phyloP scores from a whole-genome alignment of 352 stramenopile genomes.

The Pythium dissotocum region DNA sequence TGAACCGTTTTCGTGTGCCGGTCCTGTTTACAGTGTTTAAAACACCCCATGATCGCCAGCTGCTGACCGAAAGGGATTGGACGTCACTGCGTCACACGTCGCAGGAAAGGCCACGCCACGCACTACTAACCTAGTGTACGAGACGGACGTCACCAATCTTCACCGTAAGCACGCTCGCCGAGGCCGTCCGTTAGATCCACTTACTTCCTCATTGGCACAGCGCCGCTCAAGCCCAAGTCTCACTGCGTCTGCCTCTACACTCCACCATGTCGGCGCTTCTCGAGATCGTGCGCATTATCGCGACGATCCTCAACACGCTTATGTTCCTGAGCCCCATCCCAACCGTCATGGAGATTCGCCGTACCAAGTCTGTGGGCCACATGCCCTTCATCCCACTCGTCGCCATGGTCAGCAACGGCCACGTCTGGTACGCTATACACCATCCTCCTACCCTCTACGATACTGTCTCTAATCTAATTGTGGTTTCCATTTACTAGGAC shows the following conservation, averaged over 20 bases:
- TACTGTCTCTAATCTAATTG: not conserved
- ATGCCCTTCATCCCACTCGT: constrained; percentile 42
- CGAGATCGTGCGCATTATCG: constrained; percentile 13
- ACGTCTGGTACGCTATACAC: constrained; percentile 29
- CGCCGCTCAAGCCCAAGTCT: not conserved
- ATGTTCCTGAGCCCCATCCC: constrained; percentile 16
- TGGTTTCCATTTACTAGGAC: not conserved
- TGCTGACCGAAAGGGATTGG: not conserved
- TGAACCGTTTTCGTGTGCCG: not conserved
- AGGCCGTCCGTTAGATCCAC: too few species aligned
- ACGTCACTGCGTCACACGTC: not conserved
- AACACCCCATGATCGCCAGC: not conserved
- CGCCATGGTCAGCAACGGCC: constrained; percentile 47
- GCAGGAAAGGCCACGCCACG: not conserved
- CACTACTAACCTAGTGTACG: too few species aligned
- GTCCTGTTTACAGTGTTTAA: not conserved
- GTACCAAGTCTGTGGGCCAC: constrained; percentile 22
- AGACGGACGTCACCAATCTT: too few species aligned
- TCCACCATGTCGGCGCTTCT: not conserved
- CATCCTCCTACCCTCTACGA: too few species aligned
- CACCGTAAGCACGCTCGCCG: too few species aligned
- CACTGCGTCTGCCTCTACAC: not conserved
- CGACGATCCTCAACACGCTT: constrained; percentile 9
- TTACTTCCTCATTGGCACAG: not conserved
- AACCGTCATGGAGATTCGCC: constrained; percentile 10